Conservation (phyloP, 1,284 basidiomycete species). For the Puccinia triticina region DNA sequence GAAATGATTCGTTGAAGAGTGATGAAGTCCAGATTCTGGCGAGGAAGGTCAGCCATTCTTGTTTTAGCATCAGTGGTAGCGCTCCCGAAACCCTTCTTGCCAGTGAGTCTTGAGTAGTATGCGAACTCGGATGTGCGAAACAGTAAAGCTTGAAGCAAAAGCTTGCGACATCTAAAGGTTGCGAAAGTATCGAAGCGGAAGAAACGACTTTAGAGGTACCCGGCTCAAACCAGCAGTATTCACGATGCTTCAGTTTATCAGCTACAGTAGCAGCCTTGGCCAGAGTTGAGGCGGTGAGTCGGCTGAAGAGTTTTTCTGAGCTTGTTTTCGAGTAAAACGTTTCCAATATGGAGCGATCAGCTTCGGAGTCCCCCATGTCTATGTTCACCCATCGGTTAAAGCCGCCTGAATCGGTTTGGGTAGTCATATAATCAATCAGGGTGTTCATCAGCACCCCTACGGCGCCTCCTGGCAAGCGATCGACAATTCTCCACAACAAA, state of each 20-base stretch:
- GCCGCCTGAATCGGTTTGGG: conserved; percentile 10
- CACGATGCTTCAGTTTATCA: conserved; percentile 20
- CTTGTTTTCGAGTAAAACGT: conserved; percentile 45
- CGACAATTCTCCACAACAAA: conserved; percentile 19
- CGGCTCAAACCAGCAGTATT: conserved; percentile 49
- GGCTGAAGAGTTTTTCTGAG: conserved; percentile 32
- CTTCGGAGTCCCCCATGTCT: background rate
- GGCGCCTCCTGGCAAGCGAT: conserved; percentile 9
- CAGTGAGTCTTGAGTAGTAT: conserved; percentile 24
- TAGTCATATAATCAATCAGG: conserved; percentile 35
- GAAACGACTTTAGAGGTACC: conserved; percentile 23
- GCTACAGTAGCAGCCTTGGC: conserved; percentile 12
- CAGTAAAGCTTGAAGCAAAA: conserved; percentile 39
- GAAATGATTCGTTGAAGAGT: conserved; percentile 25
- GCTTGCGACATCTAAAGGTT: conserved; percentile 30
- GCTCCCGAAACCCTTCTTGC: conserved; percentile 16
- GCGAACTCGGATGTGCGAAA: conserved; percentile 19
- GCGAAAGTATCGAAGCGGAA: background rate
- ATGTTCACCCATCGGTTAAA: conserved; percentile 35
- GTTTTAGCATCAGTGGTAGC: conserved; percentile 15
- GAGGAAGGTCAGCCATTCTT: conserved; percentile 43
- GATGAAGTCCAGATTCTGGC: conserved; percentile 49
- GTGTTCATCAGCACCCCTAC: conserved; percentile 31
- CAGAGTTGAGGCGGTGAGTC: conserved; percentile 30
- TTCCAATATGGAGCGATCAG: conserved; percentile 21